A percentile compares a stretch with the other conserved stretches of the same genome.
phyloP scores from a whole-genome alignment of 305 asterid genomes.

The Fraxinus paxiana region DNA sequence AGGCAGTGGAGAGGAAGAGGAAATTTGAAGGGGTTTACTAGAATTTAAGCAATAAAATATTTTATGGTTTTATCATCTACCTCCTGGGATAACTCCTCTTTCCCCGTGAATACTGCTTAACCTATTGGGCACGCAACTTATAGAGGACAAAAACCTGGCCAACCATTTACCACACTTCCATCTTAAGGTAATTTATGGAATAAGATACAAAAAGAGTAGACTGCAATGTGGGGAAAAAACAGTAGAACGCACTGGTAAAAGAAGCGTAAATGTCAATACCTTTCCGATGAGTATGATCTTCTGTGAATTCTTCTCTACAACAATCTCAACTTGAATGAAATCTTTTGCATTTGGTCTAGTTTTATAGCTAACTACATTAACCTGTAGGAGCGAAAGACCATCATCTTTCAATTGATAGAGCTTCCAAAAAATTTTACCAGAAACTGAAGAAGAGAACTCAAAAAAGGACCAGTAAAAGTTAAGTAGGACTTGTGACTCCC shows the following conservation, averaged over 20 bases:
- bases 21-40: not conserved
- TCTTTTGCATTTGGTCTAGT: slow-evolving; percentile 84
- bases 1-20: not conserved
- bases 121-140: not conserved
- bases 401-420: slow-evolving; percentile 3
- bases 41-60: not conserved
- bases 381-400: slow-evolving; percentile 44
- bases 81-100: not conserved
- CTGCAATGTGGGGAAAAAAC: not conserved
- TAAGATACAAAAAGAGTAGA: not conserved
- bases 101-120: not conserved
- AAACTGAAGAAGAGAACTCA: slow-evolving; percentile 7
- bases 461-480: not conserved
- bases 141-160: not conserved
- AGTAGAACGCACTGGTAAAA: not conserved
- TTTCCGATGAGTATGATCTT: slow-evolving; percentile 90
- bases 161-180: slow-evolving; percentile 1
- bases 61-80: not conserved
- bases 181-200: not conserved
- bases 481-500: not conserved
- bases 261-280: slow-evolving; percentile 36
- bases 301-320: slow-evolving; percentile 88
- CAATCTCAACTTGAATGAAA: slow-evolving; percentile 89
- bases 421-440: not conserved
- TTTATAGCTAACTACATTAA: slow-evolving; percentile 76